Conservation (phyloP, 768 basidiomycete genomes). For the Lepiota venenata region DNA sequence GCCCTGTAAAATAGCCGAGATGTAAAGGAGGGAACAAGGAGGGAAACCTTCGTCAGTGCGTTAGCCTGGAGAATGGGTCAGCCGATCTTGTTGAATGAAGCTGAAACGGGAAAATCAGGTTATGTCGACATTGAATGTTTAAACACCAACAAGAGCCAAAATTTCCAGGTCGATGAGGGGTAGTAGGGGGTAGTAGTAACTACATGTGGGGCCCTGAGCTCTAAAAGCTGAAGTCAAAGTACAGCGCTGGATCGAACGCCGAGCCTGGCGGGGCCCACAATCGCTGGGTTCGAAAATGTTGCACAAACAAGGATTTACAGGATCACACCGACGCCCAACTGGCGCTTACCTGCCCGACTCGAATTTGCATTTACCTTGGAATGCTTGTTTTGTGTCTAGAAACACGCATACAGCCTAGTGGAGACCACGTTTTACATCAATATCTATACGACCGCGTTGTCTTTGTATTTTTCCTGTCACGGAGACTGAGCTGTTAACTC, state of each 20-base stretch:
- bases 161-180: too few relatives aligned
- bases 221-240: not conserved
- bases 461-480: not conserved
- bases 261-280: not conserved
- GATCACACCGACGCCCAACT: not conserved
- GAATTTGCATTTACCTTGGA: not conserved
- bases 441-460: not conserved
- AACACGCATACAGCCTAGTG: not conserved
- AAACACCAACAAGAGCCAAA: too few relatives aligned
- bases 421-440: not conserved
- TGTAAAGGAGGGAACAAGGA: too few relatives aligned
- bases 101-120: too few relatives aligned
- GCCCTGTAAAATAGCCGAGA: too few relatives aligned
- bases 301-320: not conserved
- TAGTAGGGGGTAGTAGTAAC: too few relatives aligned
- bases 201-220: not conserved
- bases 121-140: too few relatives aligned
- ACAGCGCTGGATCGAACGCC: not conserved
- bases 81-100: too few relatives aligned
- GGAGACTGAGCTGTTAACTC: not conserved
- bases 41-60: too few relatives aligned
- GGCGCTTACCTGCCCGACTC: not conserved
- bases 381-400: too few relatives aligned
- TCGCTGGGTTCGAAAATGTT: constrained; percentile 8
- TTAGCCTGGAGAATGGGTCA: too few relatives aligned